These are phyloP conservation scores for Periglandula ipomoeae DNA, from an alignment of 2,329 filamentous ascomycete genomes.

Conservation along the genomic window DNA sequence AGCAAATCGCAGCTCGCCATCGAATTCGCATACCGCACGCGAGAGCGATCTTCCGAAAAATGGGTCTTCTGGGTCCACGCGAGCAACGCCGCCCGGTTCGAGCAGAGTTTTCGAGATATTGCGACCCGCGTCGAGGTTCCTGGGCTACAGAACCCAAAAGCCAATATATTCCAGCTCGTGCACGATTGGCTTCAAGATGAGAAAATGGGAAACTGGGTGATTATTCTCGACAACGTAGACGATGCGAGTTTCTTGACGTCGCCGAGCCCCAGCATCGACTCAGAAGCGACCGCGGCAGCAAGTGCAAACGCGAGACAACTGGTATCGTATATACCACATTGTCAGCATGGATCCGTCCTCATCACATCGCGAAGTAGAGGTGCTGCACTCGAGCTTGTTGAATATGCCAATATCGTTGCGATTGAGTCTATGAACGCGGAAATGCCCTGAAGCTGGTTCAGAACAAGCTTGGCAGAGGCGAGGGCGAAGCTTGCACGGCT, in stretches of 20 bases:
- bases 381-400: constrained; percentile 10
- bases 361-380: constrained; percentile 12
- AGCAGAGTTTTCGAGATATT: constrained; percentile 26
- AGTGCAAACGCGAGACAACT: constrained; percentile 1
- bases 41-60: constrained; percentile 15
- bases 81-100: constrained; percentile 21
- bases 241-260: constrained; percentile 6
- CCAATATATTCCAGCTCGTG: constrained; percentile 23
- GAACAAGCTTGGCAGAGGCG: constrained; percentile 8
- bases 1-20: constrained; percentile 23
- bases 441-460: constrained; percentile 10
- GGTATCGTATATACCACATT: constrained; percentile 10
- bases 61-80: constrained; percentile 30
- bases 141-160: constrained; percentile 19
- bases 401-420: constrained; percentile 4
- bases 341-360: constrained; percentile 10
- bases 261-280: not conserved
- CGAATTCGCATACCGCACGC: constrained; percentile 24
- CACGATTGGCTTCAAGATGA: constrained; percentile 18
- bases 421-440: constrained; percentile 10
- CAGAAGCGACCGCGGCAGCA: not conserved
- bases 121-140: constrained; percentile 20
- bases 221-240: constrained; percentile 16
- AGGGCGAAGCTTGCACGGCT: not conserved
- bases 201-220: constrained; percentile 13